Percentiles rank a stretch among this genome's conserved stretches.
Conservation (phyloP, 192 early-diverging fungal genomes). For the Paraglomus brasilianum region DNA sequence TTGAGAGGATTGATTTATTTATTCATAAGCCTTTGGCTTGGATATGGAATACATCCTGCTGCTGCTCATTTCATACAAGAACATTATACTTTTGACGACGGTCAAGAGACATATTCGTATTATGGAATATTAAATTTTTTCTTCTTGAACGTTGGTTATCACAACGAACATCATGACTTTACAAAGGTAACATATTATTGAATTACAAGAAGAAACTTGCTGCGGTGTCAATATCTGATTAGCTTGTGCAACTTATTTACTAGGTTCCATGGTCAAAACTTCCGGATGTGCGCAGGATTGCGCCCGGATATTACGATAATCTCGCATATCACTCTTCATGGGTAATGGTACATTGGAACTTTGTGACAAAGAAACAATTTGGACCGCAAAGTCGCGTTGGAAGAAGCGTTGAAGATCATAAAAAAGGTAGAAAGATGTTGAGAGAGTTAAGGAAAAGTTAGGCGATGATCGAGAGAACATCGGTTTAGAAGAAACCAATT, state of each 20-base stretch:
- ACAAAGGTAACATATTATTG: conserved; percentile 46
- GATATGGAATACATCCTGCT: conserved; percentile 86
- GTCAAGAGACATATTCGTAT: conserved; percentile 97
- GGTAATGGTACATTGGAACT: conserved; percentile 80
- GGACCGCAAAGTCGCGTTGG: conserved; percentile 84
- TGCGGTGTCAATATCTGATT: background rate
- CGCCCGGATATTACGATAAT: conserved; percentile 88
- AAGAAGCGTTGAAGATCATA: conserved; percentile 68
- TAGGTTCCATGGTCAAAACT: conserved; percentile 85
- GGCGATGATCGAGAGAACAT: too few relatives aligned
- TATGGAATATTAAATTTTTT: conserved; percentile 86
- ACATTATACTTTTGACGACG: conserved; percentile 93
- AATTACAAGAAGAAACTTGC: background rate
- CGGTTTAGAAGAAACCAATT: too few relatives aligned
- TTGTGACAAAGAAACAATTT: conserved; percentile 69
- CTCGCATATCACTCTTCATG: conserved; percentile 84
- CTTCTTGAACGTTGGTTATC: conserved; percentile 95
- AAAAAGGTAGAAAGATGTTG: conserved; percentile 69
- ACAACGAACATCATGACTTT: conserved; percentile 99
- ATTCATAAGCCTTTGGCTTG: conserved; percentile 70
- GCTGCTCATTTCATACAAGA: conserved; percentile 97
- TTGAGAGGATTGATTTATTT: conserved; percentile 67
- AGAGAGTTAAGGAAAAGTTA: conserved; percentile 41
- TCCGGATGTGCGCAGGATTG: conserved; percentile 74
- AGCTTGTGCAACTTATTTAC: conserved; percentile 34